A percentile compares a stretch with the other conserved stretches of the same genome.
Evolutionary conservation across 2,329 filamentous ascomycete genomes (phyloP).

Genomic region (Nothophoma quercina): DNA sequence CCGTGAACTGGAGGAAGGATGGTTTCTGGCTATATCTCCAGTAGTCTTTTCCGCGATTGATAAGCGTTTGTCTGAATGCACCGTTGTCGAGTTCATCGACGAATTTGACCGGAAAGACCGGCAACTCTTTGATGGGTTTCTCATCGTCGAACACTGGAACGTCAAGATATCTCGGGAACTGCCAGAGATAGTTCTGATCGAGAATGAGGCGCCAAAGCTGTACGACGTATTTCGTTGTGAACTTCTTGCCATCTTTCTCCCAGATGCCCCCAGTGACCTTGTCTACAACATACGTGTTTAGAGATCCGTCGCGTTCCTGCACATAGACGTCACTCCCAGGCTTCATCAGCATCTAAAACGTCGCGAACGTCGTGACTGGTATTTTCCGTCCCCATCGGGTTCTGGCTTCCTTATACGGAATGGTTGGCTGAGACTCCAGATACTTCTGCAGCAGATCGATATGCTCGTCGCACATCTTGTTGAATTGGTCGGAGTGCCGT

Average conservation of each 20-base stretch:
- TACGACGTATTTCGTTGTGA: not conserved
- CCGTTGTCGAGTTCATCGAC: not conserved
- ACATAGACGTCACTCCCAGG: slow-evolving; percentile 21
- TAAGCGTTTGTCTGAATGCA: not conserved
- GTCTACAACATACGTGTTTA: slow-evolving; percentile 17
- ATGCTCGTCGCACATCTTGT: not conserved
- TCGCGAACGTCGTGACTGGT: slow-evolving; percentile 12
- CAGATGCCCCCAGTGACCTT: not conserved
- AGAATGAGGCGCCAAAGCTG: not conserved
- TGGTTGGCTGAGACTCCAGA: not conserved
- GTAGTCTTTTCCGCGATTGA: not conserved
- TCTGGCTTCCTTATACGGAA: not conserved
- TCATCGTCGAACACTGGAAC: not conserved
- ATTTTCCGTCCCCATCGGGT: not conserved
- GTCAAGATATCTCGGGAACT: not conserved
- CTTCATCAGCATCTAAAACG: slow-evolving; percentile 18
- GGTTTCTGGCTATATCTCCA: not conserved
- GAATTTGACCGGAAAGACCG: not conserved
- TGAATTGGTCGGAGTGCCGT: not conserved
- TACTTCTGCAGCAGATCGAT: not conserved
- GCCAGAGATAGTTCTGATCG: not conserved
- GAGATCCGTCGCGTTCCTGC: slow-evolving; percentile 8
- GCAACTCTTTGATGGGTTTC: not conserved
- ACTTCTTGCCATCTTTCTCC: not conserved
- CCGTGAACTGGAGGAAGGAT: not conserved